Base-by-base conservation (phyloP, 805 yeast genomes). In the Pichia deserticola region DNA sequence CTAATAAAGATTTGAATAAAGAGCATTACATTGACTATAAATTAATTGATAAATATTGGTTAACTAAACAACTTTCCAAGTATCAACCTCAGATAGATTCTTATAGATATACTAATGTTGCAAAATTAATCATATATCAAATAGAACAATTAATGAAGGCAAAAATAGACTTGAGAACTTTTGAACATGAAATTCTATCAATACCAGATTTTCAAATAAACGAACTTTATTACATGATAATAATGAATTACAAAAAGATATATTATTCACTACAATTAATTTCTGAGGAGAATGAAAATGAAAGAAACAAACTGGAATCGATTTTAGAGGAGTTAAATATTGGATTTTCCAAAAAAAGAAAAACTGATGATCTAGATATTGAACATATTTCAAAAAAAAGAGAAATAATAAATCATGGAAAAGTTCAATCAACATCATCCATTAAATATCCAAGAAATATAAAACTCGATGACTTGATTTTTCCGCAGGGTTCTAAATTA, bases 401-500 rank as follows among this genome's bases (percentile, higher is more conserved):
- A 37, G 30, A 48, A 51, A 9, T 42, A 29, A 48, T 29, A 44
- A 15, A 27, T 15, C 37, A 5, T 15, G 46, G 39, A 48, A 50
- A 28, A 25, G 12, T 33, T n/a, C 13, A 15, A 12, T 38, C 40
- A 6, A 30, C 29, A 4, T n/a, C 51, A 28, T 9, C n/a, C 0
- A 29, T 30, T 9, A 64, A 78, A 45, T 53, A 58, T 40, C 84
- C 93, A 1, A 66, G 69, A 42, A 64, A 76, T 40, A 72, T 88
- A n/a, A 86, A 87, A 58, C 64, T 90, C 8, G 81, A 79, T 29
- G 71, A 78, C 10, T 66, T 85, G 6, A 73, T 72, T 1, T 85
- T 88, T 59, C 89, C 84, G 36, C 84, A 86, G 61, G 92, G 93
- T 0, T 71, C 85, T 0, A 86, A 79, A 56, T 68, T 85, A 10